Percentiles rank a stretch among this genome's conserved stretches.
These are phyloP conservation scores for Naematelia encephala DNA, from an alignment of 768 basidiomycete genomes.

Conservation along the genomic window DNA sequence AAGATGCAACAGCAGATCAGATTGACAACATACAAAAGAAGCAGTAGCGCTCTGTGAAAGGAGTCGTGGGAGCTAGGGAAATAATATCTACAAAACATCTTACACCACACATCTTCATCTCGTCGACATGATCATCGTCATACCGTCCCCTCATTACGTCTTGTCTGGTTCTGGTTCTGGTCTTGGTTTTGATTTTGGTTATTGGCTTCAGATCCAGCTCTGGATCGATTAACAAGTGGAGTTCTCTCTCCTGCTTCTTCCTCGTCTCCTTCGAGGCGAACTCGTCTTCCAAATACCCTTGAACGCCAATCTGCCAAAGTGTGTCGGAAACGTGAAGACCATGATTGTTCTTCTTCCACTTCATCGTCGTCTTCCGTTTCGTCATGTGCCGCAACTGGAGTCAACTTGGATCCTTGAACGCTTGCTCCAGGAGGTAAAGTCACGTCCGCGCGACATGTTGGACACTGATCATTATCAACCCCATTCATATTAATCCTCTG, in stretches of 20 bases:
- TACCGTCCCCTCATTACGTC: constrained; percentile 5
- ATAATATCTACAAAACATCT: constrained; percentile 2
- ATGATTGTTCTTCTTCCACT: neutral
- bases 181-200: no score
- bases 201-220: neutral
- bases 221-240: constrained; percentile 4
- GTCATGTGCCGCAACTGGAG: constrained; percentile 15
- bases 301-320: constrained; percentile 1
- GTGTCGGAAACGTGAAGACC: neutral
- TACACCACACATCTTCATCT: neutral
- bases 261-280: neutral
- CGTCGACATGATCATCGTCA: neutral
- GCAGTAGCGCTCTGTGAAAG: neutral
- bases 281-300: neutral
- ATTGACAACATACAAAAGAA: neutral
- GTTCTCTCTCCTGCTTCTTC: constrained; percentile 9
- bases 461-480: constrained; percentile 61
- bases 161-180: neutral
- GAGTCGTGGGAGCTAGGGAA: constrained; percentile 4
- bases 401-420: constrained; percentile 21
- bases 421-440: constrained; percentile 53
- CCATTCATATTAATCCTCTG: neutral
- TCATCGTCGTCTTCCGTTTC: neutral
- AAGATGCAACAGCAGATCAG: neutral
- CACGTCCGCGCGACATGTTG: constrained; percentile 88